Evolutionary conservation across 2,329 filamentous ascomycete genomes (phyloP).

Genomic region (Trichophyton benhamiae): DNA sequence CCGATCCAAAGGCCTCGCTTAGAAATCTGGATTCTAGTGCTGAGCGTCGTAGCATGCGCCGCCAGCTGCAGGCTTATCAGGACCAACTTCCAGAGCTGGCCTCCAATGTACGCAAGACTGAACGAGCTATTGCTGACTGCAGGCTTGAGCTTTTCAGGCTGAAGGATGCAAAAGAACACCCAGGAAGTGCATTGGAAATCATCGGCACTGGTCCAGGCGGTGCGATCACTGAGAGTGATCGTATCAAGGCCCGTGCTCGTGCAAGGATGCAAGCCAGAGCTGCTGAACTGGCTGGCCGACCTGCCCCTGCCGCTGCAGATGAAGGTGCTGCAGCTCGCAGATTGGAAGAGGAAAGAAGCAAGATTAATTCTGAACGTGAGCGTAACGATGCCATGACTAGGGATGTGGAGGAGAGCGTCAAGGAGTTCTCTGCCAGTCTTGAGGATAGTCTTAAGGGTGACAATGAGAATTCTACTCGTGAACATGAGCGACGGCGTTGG

Average conservation of each 20-base stretch:
- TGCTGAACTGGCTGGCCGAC: slow-evolving; percentile 79
- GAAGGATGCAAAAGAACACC: slow-evolving; percentile 84
- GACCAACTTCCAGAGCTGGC: slow-evolving; percentile 86
- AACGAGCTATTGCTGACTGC: slow-evolving; percentile 85
- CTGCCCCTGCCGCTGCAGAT: slow-evolving; percentile 51
- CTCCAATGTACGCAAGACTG: slow-evolving; percentile 78
- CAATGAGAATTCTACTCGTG: slow-evolving; percentile 58
- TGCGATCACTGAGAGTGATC: slow-evolving; percentile 79
- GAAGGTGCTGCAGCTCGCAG: slow-evolving; percentile 70
- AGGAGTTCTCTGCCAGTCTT: slow-evolving; percentile 70
- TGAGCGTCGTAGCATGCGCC: slow-evolving; percentile 71
- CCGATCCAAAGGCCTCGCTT: slow-evolving; percentile 65
- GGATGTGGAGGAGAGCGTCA: slow-evolving; percentile 92
- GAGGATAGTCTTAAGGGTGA: slow-evolving; percentile 81
- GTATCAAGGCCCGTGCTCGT: slow-evolving; percentile 86
- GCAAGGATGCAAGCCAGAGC: slow-evolving; percentile 98
- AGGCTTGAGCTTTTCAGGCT: slow-evolving; percentile 85
- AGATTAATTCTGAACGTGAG: slow-evolving; percentile 72
- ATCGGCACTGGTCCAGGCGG: slow-evolving; percentile 90
- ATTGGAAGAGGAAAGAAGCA: slow-evolving; percentile 75
- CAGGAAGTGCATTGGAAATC: slow-evolving; percentile 64
- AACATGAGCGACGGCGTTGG: slow-evolving; percentile 89
- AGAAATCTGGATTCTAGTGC: slow-evolving; percentile 69
- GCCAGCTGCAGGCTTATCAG: slow-evolving; percentile 76
- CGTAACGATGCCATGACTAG: slow-evolving; percentile 93